Base-by-base conservation (phyloP, 345 rosid species). In the Isatis tinctoria region DNA sequence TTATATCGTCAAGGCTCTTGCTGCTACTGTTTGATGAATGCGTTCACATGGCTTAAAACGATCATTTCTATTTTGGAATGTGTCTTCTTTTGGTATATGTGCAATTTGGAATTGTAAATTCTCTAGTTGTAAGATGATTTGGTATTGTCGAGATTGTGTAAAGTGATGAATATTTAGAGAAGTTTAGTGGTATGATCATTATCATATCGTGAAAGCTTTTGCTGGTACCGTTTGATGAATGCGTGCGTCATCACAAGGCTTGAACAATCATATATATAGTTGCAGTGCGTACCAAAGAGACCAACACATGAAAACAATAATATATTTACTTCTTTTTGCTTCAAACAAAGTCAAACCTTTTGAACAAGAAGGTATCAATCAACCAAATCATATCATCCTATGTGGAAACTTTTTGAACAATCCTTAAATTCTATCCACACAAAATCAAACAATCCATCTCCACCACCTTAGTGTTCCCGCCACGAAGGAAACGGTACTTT, bases 351-450 rank as follows among this genome's bases (percentile, higher is more conserved):
- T n/a, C n/a, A n/a, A 51, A 72, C 41, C 30, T 61, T 68, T 54
- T 24, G 44, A 64, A 57, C 51, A 56, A 57, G 18, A 58, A 67
- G 41, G 35, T 32, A 65, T 47, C 9, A 53, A 66, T 28, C 67
- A 74, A 35, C 41, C 35, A n/a, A 57, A 58, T 56, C 5, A 58
- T 8, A 9, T 57, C 40, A 72, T 33, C 58, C 65, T 73, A 66
- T 56, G 44, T 18, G 13, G 60, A 70, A 41, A 37, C 53, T 60
- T 18, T 12, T 39, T 59, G 44, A 17, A 51, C 26, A 53, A 64
- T 64, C 44, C 12, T 57, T 63, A 73, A 53, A 53, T 47, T 57
- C 67, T 67, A 67, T 74, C 67, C 51, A 74, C 73, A 74, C 10
- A 51, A 43, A 52, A 36, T 37, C 67, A 58, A 58, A 65, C 43